Evolutionary conservation across 345 rosid genomes (phyloP), one percentile per base, ranked within the genome.

Genomic region (Rhodamnia argentea): DNA sequence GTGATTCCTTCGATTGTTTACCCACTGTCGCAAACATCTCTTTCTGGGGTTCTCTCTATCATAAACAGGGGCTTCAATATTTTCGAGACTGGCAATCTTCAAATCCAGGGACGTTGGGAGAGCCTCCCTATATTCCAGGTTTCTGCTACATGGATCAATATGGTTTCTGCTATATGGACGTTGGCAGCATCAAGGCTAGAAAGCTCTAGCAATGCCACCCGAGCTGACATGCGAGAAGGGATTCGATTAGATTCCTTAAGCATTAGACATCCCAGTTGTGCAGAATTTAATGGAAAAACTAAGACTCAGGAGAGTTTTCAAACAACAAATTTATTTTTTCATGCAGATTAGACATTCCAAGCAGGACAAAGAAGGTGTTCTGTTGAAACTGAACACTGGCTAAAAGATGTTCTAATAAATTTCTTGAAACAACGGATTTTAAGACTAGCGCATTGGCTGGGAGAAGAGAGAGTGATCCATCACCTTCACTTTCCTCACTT

Each of bases 1-100:
- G 89, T 13, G 94, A 89, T 82, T 97, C 98, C 89, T 94, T 94
- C 22, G 86, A 75, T 88, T 88, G 91, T 90, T 92, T 95, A 47
- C 92, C 96, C 64, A 82, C 86, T 29, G 86, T 89, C 87, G 94
- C 98, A 54, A 93, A 93, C 85, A 88, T 92, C 87, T 95, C 94
- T 83, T 84, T 89, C 90, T 91, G 86, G 85, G 83, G 86, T 57
- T 88, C 70, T 84, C 90, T 5, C 91, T 37, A 88, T 91, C 93
- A 82, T 93, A 88, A 81, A 91, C 87, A 52, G 83, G 91, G 85
- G 89, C 93, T 91, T 87, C 93, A 58, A 89, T 86, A 84, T 89
- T 88, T 87, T 91, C 92, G 32, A 88, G 82, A 42, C 86, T 89
- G 13, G 75, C 83, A 52, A 87, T 89, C 82, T 84, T 88, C 82